Evolutionary conservation across 2,329 filamentous ascomycete genomes (phyloP).

Genomic region (Microdochium paspali): DNA sequence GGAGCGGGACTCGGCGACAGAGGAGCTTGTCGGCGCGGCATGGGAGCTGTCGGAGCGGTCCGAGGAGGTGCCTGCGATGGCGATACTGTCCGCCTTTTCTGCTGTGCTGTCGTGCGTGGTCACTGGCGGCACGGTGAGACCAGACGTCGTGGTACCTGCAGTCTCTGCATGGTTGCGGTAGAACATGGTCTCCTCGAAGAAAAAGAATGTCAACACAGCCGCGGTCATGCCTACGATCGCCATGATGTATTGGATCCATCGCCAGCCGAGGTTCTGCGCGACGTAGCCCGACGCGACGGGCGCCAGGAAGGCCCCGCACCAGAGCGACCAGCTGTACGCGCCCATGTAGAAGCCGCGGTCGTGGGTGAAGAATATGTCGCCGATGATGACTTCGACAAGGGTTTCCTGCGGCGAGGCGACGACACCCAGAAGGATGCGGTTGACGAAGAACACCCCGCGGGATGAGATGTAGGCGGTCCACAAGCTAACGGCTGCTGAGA

Average conservation of each 20-base stretch:
- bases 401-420: not conserved
- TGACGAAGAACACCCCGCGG: slow-evolving; percentile 26
- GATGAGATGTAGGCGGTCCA: slow-evolving; percentile 39
- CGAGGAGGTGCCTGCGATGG: not conserved
- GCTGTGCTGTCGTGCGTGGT: too few relatives aligned
- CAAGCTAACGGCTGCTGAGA: slow-evolving; percentile 38
- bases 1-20: too few relatives aligned
- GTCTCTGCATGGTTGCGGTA: slow-evolving; percentile 22
- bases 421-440: slow-evolving; percentile 10
- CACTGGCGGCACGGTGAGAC: too few relatives aligned
- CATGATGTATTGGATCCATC: slow-evolving; percentile 43
- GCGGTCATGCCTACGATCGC: slow-evolving; percentile 37
- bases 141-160: not conserved
- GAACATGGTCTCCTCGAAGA: slow-evolving; percentile 42
- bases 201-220: slow-evolving; percentile 38
- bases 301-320: slow-evolving; percentile 45
- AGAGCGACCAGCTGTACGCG: slow-evolving; percentile 45
- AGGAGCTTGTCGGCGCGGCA: not conserved
- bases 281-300: slow-evolving; percentile 43
- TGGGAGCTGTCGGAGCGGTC: not conserved
- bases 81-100: not conserved
- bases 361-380: slow-evolving; percentile 49
- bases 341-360: slow-evolving; percentile 43
- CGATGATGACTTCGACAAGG: not conserved
- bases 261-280: slow-evolving; percentile 37